A percentile compares a stretch with the other conserved stretches of the same genome.
These are phyloP conservation scores for Gossypium schwendimanii DNA, from an alignment of 441 rosid species.

Conservation along the genomic window DNA sequence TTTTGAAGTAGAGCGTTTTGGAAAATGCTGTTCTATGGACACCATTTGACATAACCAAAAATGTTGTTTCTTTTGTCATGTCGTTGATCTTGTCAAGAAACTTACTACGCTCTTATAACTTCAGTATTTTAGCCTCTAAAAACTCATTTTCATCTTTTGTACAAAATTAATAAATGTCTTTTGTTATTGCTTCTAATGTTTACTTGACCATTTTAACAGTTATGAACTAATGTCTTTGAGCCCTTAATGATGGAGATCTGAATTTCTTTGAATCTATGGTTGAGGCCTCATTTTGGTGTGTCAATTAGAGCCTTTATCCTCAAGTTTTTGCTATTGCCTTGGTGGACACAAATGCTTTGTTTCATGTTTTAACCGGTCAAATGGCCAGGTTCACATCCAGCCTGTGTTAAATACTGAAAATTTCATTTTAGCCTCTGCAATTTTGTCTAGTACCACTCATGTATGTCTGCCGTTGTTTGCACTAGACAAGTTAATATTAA, in stretches of 20 bases:
- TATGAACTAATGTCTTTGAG: neutral
- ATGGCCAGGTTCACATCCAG: neutral
- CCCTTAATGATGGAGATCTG: neutral
- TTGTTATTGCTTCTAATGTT: neutral
- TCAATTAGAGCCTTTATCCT: neutral
- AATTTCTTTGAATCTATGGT: neutral
- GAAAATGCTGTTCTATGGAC: neutral
- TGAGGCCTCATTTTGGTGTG: neutral
- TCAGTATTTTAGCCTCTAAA: neutral
- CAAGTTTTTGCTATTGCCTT: neutral
- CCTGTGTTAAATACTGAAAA: neutral
- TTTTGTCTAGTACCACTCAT: neutral
- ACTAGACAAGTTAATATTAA: neutral
- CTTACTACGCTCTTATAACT: neutral
- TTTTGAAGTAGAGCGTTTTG: neutral
- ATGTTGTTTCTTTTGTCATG: neutral
- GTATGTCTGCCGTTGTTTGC: neutral
- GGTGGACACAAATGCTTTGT: too few species aligned
- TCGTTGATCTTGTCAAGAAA: neutral
- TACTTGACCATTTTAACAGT: neutral
- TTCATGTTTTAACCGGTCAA: neutral
- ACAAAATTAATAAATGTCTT: neutral
- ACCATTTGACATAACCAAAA: neutral
- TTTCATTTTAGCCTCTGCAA: neutral
- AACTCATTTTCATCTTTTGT: neutral